Evolutionary conservation across 768 basidiomycete species (phyloP), one percentile per base, ranked within the genome.

Genomic region (Tremella fuciformis): DNA sequence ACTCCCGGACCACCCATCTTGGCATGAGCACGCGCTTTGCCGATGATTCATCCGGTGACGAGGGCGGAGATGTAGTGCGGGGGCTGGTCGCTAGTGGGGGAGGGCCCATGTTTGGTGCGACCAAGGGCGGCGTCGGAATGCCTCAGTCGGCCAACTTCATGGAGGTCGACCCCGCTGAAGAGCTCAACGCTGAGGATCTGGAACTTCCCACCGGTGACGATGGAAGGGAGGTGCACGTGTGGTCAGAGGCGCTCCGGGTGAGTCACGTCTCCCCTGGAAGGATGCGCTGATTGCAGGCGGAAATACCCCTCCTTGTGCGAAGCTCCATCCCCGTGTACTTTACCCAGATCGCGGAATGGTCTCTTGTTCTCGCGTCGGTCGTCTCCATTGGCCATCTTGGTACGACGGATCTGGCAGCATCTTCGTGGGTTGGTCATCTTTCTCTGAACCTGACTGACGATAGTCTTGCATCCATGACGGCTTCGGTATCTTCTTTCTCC

Each of bases 301-400:
- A 76, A 53, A 51, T 69, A 18, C 65, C 62, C 8, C 62, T 76
- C 47, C 60, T 76, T 21, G 29, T 68, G 39, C 51, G 63, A 40
- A 63, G 59, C 3, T 60, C 68, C 22, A 49, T 70, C 16, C 75
- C 75, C 2, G 62, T 70, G 11, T 72, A 71, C 55, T 63, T 69
- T 40, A 71, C 74, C 13, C 75, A 76, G 57, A 48, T 71, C 4
- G 68, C 74, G 41, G 93, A 98, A 73, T 93, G 88, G 75, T 88
- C 87, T 8, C 83, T 98, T 34, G 83, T 90, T 47, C 81, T 94
- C 39, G 86, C 85, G 2, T 86, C 89, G 11, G 89, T 94, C 50
- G 76, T 98, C 37, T 86, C 86, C 11, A 88, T 94, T 21, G 94
- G 94, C 0, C 94, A 97, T 75, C 78, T 97, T 11, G 91, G 90